These are phyloP conservation scores for Groenewaldozyma tartarivorans DNA, from an alignment of 805 yeast species.

Conservation along the genomic window DNA sequence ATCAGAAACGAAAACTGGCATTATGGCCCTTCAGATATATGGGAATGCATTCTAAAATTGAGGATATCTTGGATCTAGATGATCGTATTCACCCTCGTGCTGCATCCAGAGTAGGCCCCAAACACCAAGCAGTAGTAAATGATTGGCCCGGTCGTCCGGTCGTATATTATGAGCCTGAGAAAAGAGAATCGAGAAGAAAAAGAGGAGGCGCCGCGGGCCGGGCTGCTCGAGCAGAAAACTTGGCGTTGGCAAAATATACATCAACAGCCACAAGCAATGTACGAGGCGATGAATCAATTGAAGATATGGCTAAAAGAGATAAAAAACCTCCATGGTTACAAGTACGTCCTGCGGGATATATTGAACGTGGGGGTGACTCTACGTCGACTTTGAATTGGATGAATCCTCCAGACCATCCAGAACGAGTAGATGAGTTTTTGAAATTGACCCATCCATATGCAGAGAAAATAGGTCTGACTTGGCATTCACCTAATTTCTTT, in stretches of 20 bases:
- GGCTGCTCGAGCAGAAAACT: slow-evolving; percentile 1
- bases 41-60: slow-evolving; percentile 64
- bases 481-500: slow-evolving; percentile 70
- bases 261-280: background rate
- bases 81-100: slow-evolving; percentile 78
- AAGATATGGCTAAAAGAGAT: slow-evolving; percentile 20
- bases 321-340: slow-evolving; percentile 70
- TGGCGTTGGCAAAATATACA: background rate
- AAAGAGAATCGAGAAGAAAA: slow-evolving; percentile 21
- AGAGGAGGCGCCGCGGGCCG: slow-evolving; percentile 18
- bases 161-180: slow-evolving; percentile 45
- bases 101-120: slow-evolving; percentile 63
- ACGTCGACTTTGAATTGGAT: slow-evolving; percentile 61
- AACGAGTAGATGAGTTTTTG: slow-evolving; percentile 47
- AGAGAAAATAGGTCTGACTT: slow-evolving; percentile 39
- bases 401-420: slow-evolving; percentile 6
- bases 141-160: slow-evolving; percentile 60
- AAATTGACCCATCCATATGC: slow-evolving; percentile 50
- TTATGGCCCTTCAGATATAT: slow-evolving; percentile 71
- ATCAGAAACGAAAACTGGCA: slow-evolving; percentile 21
- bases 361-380: slow-evolving; percentile 73
- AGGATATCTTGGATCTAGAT: slow-evolving; percentile 67
- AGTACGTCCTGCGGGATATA: slow-evolving; percentile 68
- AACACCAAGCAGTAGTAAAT: slow-evolving; percentile 51
- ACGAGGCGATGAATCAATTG: background rate